These are phyloP conservation scores for Chamaenerion angustifolium DNA, from an alignment of 345 rosid species.

Conservation along the genomic window DNA sequence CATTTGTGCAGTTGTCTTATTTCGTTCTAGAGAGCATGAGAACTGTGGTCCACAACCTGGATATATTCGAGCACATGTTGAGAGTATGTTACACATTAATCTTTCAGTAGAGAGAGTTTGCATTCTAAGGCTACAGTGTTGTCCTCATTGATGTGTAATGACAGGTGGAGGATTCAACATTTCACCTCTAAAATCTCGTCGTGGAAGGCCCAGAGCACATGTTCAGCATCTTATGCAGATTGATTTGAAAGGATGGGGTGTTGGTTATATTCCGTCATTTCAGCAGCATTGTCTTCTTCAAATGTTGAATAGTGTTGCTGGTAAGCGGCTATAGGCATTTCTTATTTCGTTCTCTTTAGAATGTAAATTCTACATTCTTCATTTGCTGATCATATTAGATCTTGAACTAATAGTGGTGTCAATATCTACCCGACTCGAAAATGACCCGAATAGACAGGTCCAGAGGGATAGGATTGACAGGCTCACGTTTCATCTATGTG, in stretches of 20 bases:
- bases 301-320: slow-evolving; percentile 93
- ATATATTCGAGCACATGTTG: slow-evolving; percentile 88
- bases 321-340: slow-evolving; percentile 25
- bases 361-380: no score
- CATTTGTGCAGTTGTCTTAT: slow-evolving; percentile 66
- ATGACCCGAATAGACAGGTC: no score
- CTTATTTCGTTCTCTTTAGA: background rate
- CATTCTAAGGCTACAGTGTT: background rate
- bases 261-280: slow-evolving; percentile 77
- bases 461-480: no score
- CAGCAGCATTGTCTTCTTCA: slow-evolving; percentile 98
- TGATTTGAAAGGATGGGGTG: slow-evolving; percentile 98
- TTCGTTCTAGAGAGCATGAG: slow-evolving; percentile 95
- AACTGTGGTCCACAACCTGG: slow-evolving; percentile 91
- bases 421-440: no score
- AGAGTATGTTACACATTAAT: slow-evolving; percentile 42
- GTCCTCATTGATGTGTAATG: slow-evolving; percentile 18
- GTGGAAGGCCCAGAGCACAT: slow-evolving; percentile 81
- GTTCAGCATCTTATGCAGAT: slow-evolving; percentile 96
- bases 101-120: background rate
- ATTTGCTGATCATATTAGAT: no score
- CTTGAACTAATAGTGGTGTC: no score
- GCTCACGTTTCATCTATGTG: no score
- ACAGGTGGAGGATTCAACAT: slow-evolving; percentile 97
- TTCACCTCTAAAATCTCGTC: slow-evolving; percentile 66